A percentile compares a stretch with the other conserved stretches of the same genome.
These are phyloP conservation scores for Starmerella lactis-condensi DNA, from an alignment of 805 yeast genomes.

Conservation along the genomic window DNA sequence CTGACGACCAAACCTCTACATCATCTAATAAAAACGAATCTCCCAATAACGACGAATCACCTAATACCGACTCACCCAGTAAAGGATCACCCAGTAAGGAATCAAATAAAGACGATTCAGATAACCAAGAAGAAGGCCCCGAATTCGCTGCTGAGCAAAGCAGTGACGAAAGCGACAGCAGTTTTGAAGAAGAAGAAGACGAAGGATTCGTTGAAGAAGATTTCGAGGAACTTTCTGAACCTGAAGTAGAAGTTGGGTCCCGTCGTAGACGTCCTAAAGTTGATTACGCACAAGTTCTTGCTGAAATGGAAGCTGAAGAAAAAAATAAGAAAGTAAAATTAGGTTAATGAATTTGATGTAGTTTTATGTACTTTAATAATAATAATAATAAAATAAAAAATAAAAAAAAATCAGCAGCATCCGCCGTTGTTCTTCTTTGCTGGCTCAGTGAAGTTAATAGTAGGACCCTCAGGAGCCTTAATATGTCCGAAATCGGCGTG, in stretches of 20 bases:
- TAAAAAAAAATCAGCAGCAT: slow-evolving; percentile 40
- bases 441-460: slow-evolving; percentile 84
- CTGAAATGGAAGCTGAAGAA: slow-evolving; percentile 39
- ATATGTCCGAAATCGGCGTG: slow-evolving; percentile 50
- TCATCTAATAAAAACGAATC: slow-evolving; percentile 21
- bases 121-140: slow-evolving; percentile 8
- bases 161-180: slow-evolving; percentile 42
- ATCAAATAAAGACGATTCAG: slow-evolving; percentile 26
- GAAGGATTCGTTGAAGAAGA: slow-evolving; percentile 22
- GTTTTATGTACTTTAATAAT: background rate
- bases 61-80: too few relatives aligned
- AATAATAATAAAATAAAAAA: background rate
- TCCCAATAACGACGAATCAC: slow-evolving; percentile 31
- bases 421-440: slow-evolving; percentile 41
- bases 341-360: background rate
- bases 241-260: slow-evolving; percentile 62
- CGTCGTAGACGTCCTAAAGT: slow-evolving; percentile 82
- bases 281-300: slow-evolving; percentile 68
- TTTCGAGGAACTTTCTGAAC: slow-evolving; percentile 34
- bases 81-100: slow-evolving; percentile 21
- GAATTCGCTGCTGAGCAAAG: slow-evolving; percentile 25
- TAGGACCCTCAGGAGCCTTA: slow-evolving; percentile 69
- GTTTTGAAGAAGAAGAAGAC: slow-evolving; percentile 41
- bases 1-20: slow-evolving; percentile 15
- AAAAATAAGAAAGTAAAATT: too few relatives aligned